A percentile compares a stretch with the other conserved stretches of the same genome.
These are phyloP conservation scores for Acer negundo DNA, from an alignment of 345 rosid genomes.

Conservation along the genomic window DNA sequence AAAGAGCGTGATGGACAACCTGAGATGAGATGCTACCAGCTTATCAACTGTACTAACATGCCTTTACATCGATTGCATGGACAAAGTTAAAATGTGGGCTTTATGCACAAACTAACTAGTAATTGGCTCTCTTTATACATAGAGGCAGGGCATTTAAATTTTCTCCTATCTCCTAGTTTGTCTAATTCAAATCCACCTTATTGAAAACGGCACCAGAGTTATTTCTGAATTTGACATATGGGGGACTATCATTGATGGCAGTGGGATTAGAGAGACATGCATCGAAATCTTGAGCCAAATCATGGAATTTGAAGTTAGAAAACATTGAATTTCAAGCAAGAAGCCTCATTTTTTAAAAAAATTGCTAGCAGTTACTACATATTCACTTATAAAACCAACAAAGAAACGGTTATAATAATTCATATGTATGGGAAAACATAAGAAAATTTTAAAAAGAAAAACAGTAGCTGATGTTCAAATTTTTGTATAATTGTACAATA, in stretches of 20 bases:
- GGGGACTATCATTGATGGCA: background rate
- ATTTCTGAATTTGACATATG: background rate
- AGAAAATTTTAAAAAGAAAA: background rate
- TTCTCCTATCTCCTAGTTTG: background rate
- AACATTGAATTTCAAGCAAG: background rate
- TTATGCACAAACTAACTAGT: background rate
- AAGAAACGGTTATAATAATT: background rate
- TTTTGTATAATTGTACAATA: background rate
- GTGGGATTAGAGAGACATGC: background rate
- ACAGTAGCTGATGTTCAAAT: background rate
- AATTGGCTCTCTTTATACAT: background rate
- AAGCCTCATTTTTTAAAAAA: background rate
- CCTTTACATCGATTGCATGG: background rate
- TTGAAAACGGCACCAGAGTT: background rate
- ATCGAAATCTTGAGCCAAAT: constrained; percentile 1
- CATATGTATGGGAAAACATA: background rate
- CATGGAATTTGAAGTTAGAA: background rate
- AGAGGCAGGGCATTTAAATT: background rate
- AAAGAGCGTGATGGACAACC: constrained; percentile 80
- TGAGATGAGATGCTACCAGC: constrained; percentile 32
- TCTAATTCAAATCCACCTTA: background rate
- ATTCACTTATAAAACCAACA: constrained; percentile 8
- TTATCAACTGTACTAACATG: constrained; percentile 7
- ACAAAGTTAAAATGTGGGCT: background rate
- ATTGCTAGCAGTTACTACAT: background rate